These are phyloP conservation scores for Conticribra weissflogii DNA, from an alignment of 108 stramenopile genomes.

Conservation along the genomic window DNA sequence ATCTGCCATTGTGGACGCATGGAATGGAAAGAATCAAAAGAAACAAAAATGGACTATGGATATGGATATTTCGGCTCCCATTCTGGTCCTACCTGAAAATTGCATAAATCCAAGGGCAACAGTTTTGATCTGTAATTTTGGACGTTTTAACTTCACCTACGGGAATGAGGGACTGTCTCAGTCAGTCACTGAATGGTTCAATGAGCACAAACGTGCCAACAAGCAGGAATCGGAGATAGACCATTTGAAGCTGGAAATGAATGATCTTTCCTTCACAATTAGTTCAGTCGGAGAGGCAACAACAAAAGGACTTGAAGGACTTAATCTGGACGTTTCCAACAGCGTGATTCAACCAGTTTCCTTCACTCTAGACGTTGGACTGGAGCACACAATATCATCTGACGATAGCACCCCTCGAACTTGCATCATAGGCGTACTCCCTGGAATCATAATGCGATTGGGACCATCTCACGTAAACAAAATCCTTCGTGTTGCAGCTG, in stretches of 20 bases:
- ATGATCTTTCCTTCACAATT: slow-evolving; percentile 50
- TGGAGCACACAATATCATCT: slow-evolving; percentile 57
- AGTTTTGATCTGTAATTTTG: slow-evolving; percentile 78
- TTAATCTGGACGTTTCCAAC: slow-evolving; percentile 61
- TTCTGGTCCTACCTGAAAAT: slow-evolving; percentile 77
- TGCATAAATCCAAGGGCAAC: slow-evolving; percentile 64
- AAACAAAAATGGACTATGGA: slow-evolving; percentile 77
- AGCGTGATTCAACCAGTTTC: slow-evolving; percentile 80
- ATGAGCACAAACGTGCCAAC: slow-evolving; percentile 23
- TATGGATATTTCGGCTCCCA: slow-evolving; percentile 79
- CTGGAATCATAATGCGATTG: slow-evolving; percentile 57
- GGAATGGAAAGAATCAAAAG: slow-evolving; percentile 75
- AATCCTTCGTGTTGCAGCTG: slow-evolving; percentile 59
- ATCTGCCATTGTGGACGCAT: slow-evolving; percentile 73
- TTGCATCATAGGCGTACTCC: slow-evolving; percentile 76
- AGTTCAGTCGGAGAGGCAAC: slow-evolving; percentile 39
- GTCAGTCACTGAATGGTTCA: slow-evolving; percentile 67
- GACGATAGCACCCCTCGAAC: slow-evolving; percentile 58
- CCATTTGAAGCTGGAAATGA: slow-evolving; percentile 55
- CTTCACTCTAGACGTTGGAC: slow-evolving; percentile 61
- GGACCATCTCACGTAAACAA: slow-evolving; percentile 64
- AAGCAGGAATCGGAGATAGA: slow-evolving; percentile 49
- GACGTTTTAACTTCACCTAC: slow-evolving; percentile 69
- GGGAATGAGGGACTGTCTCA: slow-evolving; percentile 55
- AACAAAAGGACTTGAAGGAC: slow-evolving; percentile 36